Percentiles rank a stretch among this genome's conserved stretches.
Conservation (phyloP, 2,329 filamentous ascomycete species). For the Colletotrichum tamarilloi region DNA sequence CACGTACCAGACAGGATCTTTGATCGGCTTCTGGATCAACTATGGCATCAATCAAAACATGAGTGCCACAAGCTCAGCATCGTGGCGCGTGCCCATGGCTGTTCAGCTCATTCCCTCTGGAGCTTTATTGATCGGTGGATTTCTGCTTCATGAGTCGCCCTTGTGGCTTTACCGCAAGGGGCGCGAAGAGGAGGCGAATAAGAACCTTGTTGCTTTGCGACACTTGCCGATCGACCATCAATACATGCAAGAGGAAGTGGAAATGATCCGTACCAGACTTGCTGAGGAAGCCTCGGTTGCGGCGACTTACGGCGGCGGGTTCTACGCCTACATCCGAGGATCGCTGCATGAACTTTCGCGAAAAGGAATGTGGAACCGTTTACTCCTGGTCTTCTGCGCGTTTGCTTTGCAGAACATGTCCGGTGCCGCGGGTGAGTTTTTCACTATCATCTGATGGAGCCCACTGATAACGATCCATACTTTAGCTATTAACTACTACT, state of each 20-base stretch:
- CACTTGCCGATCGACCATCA: constrained; percentile 53
- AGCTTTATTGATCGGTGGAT: constrained; percentile 55
- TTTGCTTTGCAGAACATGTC: constrained; percentile 55
- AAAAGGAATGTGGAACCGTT: constrained; percentile 54
- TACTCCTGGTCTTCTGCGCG: constrained; percentile 49
- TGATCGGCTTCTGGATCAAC: constrained; percentile 65
- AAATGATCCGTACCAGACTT: constrained; percentile 53
- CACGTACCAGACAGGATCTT: constrained; percentile 63
- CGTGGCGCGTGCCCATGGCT: constrained; percentile 62
- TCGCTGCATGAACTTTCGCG: constrained; percentile 47
- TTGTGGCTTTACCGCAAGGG: constrained; percentile 39
- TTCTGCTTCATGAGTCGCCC: constrained; percentile 47
- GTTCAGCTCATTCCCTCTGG: constrained; percentile 58
- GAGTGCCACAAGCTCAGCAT: constrained; percentile 43
- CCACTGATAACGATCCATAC: constrained; percentile 36
- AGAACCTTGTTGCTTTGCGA: constrained; percentile 55
- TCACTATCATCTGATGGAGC: background rate
- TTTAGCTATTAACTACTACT: constrained; percentile 56
- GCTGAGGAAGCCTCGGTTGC: constrained; percentile 48
- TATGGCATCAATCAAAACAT: constrained; percentile 56
- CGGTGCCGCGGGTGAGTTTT: constrained; percentile 48
- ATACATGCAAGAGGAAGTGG: constrained; percentile 60
- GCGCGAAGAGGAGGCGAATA: constrained; percentile 40
- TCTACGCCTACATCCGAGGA: constrained; percentile 48
- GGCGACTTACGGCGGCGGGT: constrained; percentile 45